phyloP scores from a whole-genome alignment of 2,329 filamentous ascomycete species.

The Claviceps digitariae region DNA sequence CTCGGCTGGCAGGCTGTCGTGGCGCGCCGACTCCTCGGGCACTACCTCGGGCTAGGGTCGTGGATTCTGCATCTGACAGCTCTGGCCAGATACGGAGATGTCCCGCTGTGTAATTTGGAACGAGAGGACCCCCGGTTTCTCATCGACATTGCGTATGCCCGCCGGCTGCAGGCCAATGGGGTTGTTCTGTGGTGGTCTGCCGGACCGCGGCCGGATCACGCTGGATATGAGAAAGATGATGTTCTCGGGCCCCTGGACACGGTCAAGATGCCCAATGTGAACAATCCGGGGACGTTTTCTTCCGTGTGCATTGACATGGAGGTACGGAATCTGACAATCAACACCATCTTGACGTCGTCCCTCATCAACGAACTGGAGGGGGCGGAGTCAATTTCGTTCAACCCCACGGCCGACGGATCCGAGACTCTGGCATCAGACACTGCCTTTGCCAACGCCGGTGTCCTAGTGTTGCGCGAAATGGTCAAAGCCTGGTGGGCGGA shows the following conservation, averaged over 20 bases:
- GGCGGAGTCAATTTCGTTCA: constrained; percentile 73
- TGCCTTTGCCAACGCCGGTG: constrained; percentile 83
- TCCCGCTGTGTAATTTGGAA: constrained; percentile 91
- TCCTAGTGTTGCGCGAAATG: constrained; percentile 89
- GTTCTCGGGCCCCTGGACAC: constrained; percentile 69
- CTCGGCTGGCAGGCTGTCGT: constrained; percentile 89
- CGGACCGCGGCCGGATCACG: constrained; percentile 79
- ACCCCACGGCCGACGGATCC: constrained; percentile 33
- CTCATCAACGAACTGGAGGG: constrained; percentile 95
- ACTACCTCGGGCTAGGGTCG: constrained; percentile 83
- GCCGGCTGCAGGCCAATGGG: constrained; percentile 77
- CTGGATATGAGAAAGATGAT: constrained; percentile 89
- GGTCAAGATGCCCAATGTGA: constrained; percentile 84
- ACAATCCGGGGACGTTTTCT: constrained; percentile 85
- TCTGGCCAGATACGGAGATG: constrained; percentile 80
- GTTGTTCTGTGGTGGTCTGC: constrained; percentile 96
- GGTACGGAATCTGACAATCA: constrained; percentile 88
- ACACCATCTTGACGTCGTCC: constrained; percentile 92
- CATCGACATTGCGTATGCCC: constrained; percentile 90
- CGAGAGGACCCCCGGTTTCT: constrained; percentile 86
- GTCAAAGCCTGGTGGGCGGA: constrained; percentile 98
- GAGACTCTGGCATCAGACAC: constrained; percentile 65
- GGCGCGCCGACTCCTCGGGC: constrained; percentile 70
- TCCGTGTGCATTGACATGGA: constrained; percentile 95
- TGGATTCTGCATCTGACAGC: constrained; percentile 85